phyloP scores from a whole-genome alignment of 805 yeast genomes.

The Wickerhamomyces silvicola region DNA sequence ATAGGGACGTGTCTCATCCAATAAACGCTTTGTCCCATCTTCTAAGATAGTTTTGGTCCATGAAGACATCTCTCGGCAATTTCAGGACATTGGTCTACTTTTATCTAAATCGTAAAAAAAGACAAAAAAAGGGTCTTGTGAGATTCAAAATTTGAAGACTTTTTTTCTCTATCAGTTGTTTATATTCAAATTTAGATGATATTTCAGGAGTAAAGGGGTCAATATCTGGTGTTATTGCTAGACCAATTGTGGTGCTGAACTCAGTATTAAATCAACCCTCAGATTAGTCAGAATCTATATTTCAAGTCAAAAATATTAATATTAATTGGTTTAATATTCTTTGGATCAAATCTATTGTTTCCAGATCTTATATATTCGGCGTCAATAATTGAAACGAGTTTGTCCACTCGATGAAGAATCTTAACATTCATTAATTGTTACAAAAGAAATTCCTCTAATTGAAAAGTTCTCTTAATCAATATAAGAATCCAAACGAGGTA shows the following conservation, averaged over 20 bases:
- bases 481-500: conserved; percentile 4
- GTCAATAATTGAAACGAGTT: conserved; percentile 15
- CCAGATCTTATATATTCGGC: conserved; percentile 14
- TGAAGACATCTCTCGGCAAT: too few relatives aligned
- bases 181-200: too few relatives aligned
- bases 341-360: conserved; percentile 15
- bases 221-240: conserved; percentile 2
- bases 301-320: conserved; percentile 19
- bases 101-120: too few relatives aligned
- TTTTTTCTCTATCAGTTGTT: too few relatives aligned
- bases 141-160: too few relatives aligned
- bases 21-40: too few relatives aligned
- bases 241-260: conserved; percentile 4
- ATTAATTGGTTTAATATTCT: conserved; percentile 15
- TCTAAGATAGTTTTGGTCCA: too few relatives aligned
- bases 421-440: conserved; percentile 14
- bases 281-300: conserved; percentile 11
- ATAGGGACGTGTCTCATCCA: too few relatives aligned
- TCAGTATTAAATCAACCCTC: conserved; percentile 1
- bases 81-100: too few relatives aligned
- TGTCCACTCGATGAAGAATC: conserved; percentile 12
- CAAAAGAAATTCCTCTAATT: conserved; percentile 17
- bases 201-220: conserved; percentile 6
- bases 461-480: conserved; percentile 13
- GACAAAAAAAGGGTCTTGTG: too few relatives aligned